phyloP scores from a whole-genome alignment of 176 grass and related monocot species.

The Alloteropsis semialata region DNA sequence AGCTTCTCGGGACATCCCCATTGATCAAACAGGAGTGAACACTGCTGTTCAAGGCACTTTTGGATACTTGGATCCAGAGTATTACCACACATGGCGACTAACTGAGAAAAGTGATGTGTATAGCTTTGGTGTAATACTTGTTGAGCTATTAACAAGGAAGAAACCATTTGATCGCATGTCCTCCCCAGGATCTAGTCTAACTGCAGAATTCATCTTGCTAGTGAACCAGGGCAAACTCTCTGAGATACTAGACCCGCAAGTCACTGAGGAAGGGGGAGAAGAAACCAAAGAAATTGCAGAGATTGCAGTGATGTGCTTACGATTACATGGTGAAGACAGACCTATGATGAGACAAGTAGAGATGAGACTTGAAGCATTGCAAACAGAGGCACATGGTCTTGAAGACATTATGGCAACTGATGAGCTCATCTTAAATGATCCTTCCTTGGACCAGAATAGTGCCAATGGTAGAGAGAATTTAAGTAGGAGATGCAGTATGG shows the following conservation, averaged over 20 bases:
- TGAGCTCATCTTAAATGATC: background rate
- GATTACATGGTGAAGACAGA: conserved; percentile 26
- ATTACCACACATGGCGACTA: conserved; percentile 26
- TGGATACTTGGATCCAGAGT: conserved; percentile 48
- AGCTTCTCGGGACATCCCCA: conserved; percentile 38
- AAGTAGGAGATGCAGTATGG: background rate
- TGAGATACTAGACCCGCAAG: conserved; percentile 12
- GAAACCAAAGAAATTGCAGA: conserved; percentile 20
- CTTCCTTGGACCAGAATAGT: background rate
- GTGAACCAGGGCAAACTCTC: background rate
- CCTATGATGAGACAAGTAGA: conserved; percentile 40
- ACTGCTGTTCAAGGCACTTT: conserved; percentile 49
- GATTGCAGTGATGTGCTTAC: conserved; percentile 27
- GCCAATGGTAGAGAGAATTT: background rate
- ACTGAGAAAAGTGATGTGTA: conserved; percentile 56
- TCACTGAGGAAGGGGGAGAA: background rate
- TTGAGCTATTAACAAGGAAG: conserved; percentile 42
- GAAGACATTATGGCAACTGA: background rate
- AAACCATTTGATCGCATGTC: conserved; percentile 28
- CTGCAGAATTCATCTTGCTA: conserved; percentile 24
- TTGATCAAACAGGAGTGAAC: conserved; percentile 35
- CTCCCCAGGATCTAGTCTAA: background rate
- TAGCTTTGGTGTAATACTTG: conserved; percentile 47
- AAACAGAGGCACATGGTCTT: background rate
- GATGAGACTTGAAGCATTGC: conserved; percentile 33